Evolutionary conservation across 768 basidiomycete genomes (phyloP).

Genomic region (Paxillus ammoniavirescens): DNA sequence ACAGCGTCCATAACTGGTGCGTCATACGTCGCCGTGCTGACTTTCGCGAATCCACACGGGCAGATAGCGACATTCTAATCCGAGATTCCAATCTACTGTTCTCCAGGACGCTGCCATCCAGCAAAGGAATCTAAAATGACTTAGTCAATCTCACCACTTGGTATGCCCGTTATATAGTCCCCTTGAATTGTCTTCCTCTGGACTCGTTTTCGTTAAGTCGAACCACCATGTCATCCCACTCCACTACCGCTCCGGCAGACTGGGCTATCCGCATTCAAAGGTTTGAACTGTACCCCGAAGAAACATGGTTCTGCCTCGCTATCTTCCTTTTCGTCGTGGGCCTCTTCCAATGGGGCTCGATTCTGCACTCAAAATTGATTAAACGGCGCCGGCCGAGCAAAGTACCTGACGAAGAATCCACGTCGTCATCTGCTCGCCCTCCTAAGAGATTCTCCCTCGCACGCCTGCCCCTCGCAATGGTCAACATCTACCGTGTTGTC

Average conservation of each 20-base stretch:
- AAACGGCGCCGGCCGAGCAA: neutral
- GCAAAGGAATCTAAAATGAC: neutral
- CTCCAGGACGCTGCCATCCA: neutral
- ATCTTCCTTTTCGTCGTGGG: conserved; percentile 18
- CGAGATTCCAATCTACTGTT: neutral
- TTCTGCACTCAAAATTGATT: conserved; percentile 20
- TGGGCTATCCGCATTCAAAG: neutral
- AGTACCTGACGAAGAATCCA: conserved; percentile 16
- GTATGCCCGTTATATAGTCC: neutral
- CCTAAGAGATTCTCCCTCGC: conserved; percentile 36
- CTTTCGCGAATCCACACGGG: too few species aligned
- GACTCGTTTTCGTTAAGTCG: neutral
- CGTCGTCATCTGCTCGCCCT: neutral
- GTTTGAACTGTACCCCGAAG: neutral
- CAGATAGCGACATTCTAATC: too few species aligned
- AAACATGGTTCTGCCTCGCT: conserved; percentile 18
- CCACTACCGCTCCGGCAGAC: neutral
- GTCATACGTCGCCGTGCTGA: too few species aligned
- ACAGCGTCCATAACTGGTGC: too few species aligned
- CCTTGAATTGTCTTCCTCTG: neutral
- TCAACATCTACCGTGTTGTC: conserved; percentile 45
- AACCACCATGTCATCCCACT: neutral
- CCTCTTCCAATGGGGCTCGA: conserved; percentile 25
- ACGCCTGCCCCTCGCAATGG: conserved; percentile 36
- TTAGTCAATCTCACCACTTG: neutral